Evolutionary conservation across 2,329 filamentous ascomycete genomes (phyloP), one percentile per base, ranked within the genome.

Genomic region (Cryphonectria japonica): DNA sequence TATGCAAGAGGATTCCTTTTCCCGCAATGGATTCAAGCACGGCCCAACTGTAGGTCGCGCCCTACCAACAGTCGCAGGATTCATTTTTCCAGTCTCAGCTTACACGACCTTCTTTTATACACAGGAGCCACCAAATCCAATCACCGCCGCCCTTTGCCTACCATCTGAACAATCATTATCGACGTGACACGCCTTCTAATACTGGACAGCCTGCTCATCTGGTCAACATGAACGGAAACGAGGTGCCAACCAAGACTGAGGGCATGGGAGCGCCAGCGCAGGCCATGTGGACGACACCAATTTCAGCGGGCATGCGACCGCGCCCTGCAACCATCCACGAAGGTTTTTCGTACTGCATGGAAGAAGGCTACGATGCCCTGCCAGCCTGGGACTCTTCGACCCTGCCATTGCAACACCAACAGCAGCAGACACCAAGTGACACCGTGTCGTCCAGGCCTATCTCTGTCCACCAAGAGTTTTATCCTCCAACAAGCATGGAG

Each of bases 271-370:
- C 71, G 22, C 79, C 81, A 69, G 79, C 84, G 37, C 80, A 84
- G 52, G 83, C 82, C 46, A 80, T 86, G 75, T 90, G 87, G 87
- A 85, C 87, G 70, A 86, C 87, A 66, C 86, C 88, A 11, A 84
- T 83, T 16, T 82, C 87, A 57, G 85, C 87, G 68, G 80, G 83
- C 71, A 78, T 83, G 75, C 83, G 86, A 73, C 85, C 85, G 63
- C 84, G 87, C 54, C 87, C 88, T 69, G 86, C 85, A 60, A 88
- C 87, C 54, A 89, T 89, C 70, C 87, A 90, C 75, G 88, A 89
- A 76, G 86, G 85, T 67, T 89, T 90, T 76, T 86, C 87, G 26
- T 90, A 87, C 79, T 88, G 85, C 76, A 81, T 87, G 73, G 83
- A 83, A 50, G 87, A 88, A 73, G 84, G 87, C 61, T 88, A 84